Conservation (phyloP, 352 stramenopile genomes). For the Phytophthora melonis region DNA sequence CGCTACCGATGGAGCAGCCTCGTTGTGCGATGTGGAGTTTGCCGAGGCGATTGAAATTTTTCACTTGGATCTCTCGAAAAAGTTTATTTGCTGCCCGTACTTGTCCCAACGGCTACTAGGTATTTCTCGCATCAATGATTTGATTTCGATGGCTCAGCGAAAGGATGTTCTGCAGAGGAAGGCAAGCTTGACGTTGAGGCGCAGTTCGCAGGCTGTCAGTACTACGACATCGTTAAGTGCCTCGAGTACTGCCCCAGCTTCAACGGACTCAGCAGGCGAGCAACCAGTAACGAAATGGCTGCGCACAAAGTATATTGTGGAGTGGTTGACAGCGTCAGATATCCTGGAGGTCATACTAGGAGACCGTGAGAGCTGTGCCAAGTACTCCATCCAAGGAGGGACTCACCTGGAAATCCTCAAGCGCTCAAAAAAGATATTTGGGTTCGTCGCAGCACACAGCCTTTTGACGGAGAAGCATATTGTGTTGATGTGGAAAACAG, state of each 20-base stretch:
- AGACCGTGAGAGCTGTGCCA: constrained; percentile 66
- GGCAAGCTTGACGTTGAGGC: constrained; percentile 59
- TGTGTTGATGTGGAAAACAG: constrained; percentile 80
- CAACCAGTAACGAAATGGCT: constrained; percentile 73
- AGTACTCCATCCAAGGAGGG: constrained; percentile 79
- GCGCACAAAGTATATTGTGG: constrained; percentile 73
- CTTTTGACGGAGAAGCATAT: constrained; percentile 76
- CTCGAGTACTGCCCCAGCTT: constrained; percentile 35
- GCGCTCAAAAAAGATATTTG: constrained; percentile 73
- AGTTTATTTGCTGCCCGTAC: constrained; percentile 88
- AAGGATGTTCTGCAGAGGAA: constrained; percentile 74
- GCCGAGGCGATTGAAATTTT: constrained; percentile 85
- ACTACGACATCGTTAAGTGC: constrained; percentile 40
- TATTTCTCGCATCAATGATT: constrained; percentile 75
- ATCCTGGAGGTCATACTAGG: constrained; percentile 87
- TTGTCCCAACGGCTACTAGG: constrained; percentile 77
- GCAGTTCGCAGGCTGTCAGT: constrained; percentile 45
- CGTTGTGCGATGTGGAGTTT: constrained; percentile 56
- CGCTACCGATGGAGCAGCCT: constrained; percentile 20
- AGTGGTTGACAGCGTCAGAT: constrained; percentile 82
- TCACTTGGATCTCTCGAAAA: constrained; percentile 87
- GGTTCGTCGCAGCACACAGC: constrained; percentile 66
- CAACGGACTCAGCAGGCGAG: constrained; percentile 31
- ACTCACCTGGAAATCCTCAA: constrained; percentile 88
- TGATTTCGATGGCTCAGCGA: constrained; percentile 81